Evolutionary conservation across 192 early-diverging fungal genomes (phyloP), one percentile per base, ranked within the genome.

Genomic region (Entomortierella chlamydospora): DNA sequence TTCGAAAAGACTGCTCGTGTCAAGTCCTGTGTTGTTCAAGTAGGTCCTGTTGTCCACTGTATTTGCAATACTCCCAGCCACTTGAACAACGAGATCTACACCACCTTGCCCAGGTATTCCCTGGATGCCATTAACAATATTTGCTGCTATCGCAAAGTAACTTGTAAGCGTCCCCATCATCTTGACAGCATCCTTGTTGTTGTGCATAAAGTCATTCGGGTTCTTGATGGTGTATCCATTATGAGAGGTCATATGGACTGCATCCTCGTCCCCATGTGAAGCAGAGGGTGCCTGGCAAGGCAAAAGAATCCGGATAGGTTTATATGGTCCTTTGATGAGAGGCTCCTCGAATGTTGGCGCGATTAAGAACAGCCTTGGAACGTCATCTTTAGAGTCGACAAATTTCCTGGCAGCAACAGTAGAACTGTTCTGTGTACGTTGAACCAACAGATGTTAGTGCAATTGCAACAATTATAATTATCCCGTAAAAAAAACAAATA

Each of bases 211-310:
- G 17, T 51, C 61, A 17, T 41, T 62, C 1, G 61, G 61, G 29
- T 62, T 62, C 47, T 41, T 62, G 61, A 62, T 62, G 13, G 28
- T 26, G 47, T 62, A 62, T 20, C 61, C 61, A 22, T 30, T 50
- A 22, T 62, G 61, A 12, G 61, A 62, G 13, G 61, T 62, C 47
- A 62, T 62, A n/a, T 62, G 61, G 18, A 62, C 26, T 4, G 61
- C 23, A 2, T 62, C 37, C 18, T 62, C 61, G 23, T 62, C 34
- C 18, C 61, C 61, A 33, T 34, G 10, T 11, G 10, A 8, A 18
- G 61, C 20, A 2, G 61, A 49, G 11, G 61, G 61, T 49, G 34
- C 61, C 30, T 62, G 61, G 18, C 61, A 62, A 2, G 61, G 61
- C 26, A 62, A 22, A 8, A 62, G 43, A n/a, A 62, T 62, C 1